Conservation (phyloP, 768 basidiomycete species). For the Auricularia cornea region DNA sequence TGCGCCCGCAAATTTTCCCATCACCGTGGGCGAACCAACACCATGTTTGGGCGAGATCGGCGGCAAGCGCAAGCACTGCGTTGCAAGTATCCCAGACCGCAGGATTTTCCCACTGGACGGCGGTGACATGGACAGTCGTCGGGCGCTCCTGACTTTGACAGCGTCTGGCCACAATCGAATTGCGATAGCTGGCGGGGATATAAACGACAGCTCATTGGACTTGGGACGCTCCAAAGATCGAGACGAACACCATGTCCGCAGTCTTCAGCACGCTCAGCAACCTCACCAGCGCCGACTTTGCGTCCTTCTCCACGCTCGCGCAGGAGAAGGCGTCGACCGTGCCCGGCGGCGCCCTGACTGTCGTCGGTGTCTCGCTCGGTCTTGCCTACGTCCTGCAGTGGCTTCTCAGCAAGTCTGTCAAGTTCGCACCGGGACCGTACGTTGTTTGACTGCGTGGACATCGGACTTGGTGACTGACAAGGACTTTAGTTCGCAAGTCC, state of each 20-base stretch:
- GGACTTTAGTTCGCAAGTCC: constrained; percentile 5
- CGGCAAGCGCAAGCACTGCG: no score
- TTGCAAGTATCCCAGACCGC: no score
- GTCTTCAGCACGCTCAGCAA: neutral
- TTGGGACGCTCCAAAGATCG: neutral
- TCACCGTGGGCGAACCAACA: no score
- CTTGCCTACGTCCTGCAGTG: neutral
- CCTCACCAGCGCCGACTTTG: neutral
- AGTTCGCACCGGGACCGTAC: neutral
- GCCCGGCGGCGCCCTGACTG: neutral
- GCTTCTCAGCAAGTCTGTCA: neutral
- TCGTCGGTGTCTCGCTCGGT: neutral
- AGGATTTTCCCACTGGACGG: no score
- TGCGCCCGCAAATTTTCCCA: no score
- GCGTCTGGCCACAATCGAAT: no score
- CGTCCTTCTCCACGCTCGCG: neutral
- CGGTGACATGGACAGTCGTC: no score
- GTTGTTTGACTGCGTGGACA: neutral
- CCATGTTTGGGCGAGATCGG: no score
- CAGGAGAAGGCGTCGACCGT: neutral
- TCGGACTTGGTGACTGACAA: neutral
- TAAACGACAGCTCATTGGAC: neutral
- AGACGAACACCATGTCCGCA: neutral
- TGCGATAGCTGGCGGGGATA: no score
- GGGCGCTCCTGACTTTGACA: no score